Evolutionary conservation across 139 green algal species (phyloP).

Genomic region (Micromonas pusilla): DNA sequence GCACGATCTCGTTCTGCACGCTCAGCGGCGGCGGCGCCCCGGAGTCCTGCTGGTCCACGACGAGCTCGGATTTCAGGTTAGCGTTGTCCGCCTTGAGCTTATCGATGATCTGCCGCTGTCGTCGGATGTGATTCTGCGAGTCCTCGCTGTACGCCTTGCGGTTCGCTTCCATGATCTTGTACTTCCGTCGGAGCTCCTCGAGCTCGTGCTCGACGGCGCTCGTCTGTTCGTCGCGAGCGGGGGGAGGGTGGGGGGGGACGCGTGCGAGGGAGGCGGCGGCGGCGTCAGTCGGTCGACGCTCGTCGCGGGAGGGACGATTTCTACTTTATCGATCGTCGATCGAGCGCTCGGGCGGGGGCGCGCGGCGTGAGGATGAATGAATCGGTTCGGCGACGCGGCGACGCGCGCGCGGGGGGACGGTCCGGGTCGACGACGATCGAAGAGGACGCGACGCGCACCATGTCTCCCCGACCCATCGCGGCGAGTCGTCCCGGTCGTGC

Average conservation of each 20-base stretch:
- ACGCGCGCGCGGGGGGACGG: no score
- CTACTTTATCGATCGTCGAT: no score
- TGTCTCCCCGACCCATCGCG: no score
- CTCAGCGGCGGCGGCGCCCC: neutral
- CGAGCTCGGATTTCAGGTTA: slow-evolving; percentile 11
- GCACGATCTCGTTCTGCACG: slow-evolving; percentile 22
- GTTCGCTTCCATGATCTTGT: slow-evolving; percentile 41
- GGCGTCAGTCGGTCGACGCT: neutral
- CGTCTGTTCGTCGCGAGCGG: no score
- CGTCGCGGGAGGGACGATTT: no score
- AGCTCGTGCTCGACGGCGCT: slow-evolving; percentile 19
- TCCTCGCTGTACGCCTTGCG: slow-evolving; percentile 38
- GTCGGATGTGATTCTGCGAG: slow-evolving; percentile 34
- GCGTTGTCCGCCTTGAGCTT: slow-evolving; percentile 38
- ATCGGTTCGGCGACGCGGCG: no score
- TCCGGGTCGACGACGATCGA: no score
- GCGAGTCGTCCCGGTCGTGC: no score
- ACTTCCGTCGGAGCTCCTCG: slow-evolving; percentile 38
- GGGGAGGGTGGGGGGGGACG: neutral
- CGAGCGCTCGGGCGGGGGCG: no score
- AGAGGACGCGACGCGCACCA: no score
- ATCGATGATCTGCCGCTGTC: slow-evolving; percentile 33
- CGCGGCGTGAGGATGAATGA: no score
- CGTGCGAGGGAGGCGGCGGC: no score
- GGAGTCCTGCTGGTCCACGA: neutral